Conservation (phyloP, 495 filamentous ascomycete species). For the Zalerion maritima region DNA sequence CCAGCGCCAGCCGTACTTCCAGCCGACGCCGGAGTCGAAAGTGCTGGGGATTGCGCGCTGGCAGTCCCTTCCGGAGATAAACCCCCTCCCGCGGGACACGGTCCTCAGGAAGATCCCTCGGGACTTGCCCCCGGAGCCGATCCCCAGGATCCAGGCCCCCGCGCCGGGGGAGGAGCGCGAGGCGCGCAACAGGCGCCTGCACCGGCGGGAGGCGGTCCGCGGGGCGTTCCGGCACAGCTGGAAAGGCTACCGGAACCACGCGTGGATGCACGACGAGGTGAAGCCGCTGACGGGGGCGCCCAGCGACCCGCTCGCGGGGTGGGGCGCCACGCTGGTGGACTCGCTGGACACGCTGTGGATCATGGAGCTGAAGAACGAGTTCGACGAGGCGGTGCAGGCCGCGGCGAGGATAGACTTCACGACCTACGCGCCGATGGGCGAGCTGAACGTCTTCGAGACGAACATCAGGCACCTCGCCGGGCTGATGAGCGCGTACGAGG, state of each 20-base stretch:
- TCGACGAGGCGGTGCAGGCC: slow-evolving; percentile 53
- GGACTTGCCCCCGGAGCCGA: too few relatives aligned
- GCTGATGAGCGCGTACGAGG: slow-evolving; percentile 60
- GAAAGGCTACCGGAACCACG: slow-evolving; percentile 58
- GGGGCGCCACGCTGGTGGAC: slow-evolving; percentile 79
- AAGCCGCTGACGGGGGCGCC: slow-evolving; percentile 41
- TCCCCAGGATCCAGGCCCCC: slow-evolving; percentile 17
- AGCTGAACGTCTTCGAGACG: slow-evolving; percentile 62
- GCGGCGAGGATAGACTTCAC: slow-evolving; percentile 68
- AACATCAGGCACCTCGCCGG: slow-evolving; percentile 67
- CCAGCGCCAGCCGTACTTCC: too few relatives aligned
- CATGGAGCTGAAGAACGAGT: slow-evolving; percentile 67
- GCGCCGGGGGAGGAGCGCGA: slow-evolving; percentile 16
- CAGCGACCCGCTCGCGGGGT: slow-evolving; percentile 61
- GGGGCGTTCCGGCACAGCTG: slow-evolving; percentile 55
- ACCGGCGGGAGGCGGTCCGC: slow-evolving; percentile 35
- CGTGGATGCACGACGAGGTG: slow-evolving; percentile 68
- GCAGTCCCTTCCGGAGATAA: too few relatives aligned
- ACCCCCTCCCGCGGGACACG: too few relatives aligned
- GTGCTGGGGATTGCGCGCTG: too few relatives aligned
- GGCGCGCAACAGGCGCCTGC: slow-evolving; percentile 19
- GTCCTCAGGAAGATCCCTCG: too few relatives aligned
- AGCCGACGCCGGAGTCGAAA: too few relatives aligned
- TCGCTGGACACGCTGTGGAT: slow-evolving; percentile 79
- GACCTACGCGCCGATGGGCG: slow-evolving; percentile 32